Conservation (phyloP, 345 rosid genomes). For the Iberis pinnata region DNA sequence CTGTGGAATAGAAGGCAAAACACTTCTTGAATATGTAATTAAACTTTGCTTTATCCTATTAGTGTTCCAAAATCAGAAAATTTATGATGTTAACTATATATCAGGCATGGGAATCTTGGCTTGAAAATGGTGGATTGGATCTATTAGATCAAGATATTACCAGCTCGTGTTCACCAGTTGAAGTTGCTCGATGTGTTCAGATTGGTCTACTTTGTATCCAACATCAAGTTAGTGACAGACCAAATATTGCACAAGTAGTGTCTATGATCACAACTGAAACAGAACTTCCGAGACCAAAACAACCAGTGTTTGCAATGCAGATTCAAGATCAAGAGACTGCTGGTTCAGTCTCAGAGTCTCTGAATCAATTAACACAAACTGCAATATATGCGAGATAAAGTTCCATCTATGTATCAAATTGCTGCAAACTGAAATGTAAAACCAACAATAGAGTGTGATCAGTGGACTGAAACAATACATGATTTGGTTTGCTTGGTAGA, state of each 20-base stretch:
- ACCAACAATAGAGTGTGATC: too few relatives aligned
- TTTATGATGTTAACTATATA: too few relatives aligned
- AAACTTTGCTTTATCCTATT: too few relatives aligned
- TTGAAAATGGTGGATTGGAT: slow-evolving; percentile 15
- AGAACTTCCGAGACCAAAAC: slow-evolving; percentile 25
- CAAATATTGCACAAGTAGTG: slow-evolving; percentile 28
- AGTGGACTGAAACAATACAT: too few relatives aligned
- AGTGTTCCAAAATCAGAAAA: too few relatives aligned
- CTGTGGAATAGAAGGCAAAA: slow-evolving; percentile 25
- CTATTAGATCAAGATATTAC: slow-evolving; percentile 24
- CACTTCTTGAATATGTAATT: slow-evolving; percentile 28
- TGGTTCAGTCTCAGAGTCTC: too few relatives aligned
- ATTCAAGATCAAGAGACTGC: too few relatives aligned
- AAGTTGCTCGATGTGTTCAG: slow-evolving; percentile 29
- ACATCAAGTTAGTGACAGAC: slow-evolving; percentile 30
- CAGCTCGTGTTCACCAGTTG: slow-evolving; percentile 14
- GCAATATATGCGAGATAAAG: too few relatives aligned
- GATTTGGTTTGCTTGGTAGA: too few relatives aligned
- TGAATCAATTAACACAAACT: too few relatives aligned
- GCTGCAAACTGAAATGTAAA: too few relatives aligned
- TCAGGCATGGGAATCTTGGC: slow-evolving; percentile 33
- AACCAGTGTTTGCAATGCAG: slow-evolving; percentile 22
- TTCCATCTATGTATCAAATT: too few relatives aligned
- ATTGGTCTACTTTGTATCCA: slow-evolving; percentile 30
- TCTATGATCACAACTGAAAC: slow-evolving; percentile 20